Conservation (phyloP, 2,329 filamentous ascomycete species). For the Aspergillus bombycis region DNA sequence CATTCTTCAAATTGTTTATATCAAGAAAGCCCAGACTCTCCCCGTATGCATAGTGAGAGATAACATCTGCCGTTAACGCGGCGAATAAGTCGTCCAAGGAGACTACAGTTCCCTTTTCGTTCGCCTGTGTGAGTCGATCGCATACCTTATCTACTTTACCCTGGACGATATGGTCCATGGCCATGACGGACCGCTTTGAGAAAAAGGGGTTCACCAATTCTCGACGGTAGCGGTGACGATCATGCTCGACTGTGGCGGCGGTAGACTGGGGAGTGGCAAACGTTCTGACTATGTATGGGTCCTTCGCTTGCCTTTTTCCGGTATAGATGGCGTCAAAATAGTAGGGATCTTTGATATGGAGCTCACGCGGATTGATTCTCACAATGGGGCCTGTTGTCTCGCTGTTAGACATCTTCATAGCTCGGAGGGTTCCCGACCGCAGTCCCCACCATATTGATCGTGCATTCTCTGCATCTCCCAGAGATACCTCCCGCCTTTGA, state of each 20-base stretch:
- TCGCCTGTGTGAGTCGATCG: background rate
- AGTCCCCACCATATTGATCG: conserved; percentile 28
- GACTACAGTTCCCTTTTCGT: background rate
- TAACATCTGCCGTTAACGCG: background rate
- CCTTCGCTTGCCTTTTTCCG: conserved; percentile 7
- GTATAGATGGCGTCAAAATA: conserved; percentile 40
- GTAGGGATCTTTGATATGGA: conserved; percentile 39
- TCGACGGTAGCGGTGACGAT: background rate
- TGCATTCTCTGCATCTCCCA: conserved; percentile 30
- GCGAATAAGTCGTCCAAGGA: background rate
- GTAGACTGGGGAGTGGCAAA: background rate
- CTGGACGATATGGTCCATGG: background rate
- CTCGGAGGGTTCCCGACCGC: too few relatives aligned
- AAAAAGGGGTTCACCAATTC: background rate
- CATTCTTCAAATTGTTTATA: background rate
- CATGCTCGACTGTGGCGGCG: background rate
- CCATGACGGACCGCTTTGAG: background rate
- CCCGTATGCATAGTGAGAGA: background rate
- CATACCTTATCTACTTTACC: background rate
- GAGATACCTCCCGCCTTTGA: conserved; percentile 27
- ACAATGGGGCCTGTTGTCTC: conserved; percentile 37
- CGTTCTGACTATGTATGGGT: background rate
- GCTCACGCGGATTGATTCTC: conserved; percentile 39
- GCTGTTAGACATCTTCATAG: background rate
- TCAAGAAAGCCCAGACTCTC: background rate